phyloP scores from a whole-genome alignment of 83 land plant species.

The Thuja plicata region DNA sequence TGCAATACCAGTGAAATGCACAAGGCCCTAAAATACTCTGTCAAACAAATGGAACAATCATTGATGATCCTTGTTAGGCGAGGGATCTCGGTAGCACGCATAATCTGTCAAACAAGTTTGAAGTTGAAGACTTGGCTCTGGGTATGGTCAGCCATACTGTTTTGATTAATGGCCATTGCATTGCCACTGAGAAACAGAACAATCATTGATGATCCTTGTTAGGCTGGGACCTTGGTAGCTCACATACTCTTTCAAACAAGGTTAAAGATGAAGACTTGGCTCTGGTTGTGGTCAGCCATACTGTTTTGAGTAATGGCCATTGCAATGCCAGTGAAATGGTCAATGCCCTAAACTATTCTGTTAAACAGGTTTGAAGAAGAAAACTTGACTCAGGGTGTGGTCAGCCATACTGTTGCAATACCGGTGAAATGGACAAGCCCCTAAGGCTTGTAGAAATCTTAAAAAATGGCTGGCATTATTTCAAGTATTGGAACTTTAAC shows the following conservation, averaged over 20 bases:
- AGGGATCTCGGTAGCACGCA: conserved; percentile 36
- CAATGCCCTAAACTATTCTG: not conserved
- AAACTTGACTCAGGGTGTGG: conserved; percentile 23
- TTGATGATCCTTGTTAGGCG: conserved; percentile 30
- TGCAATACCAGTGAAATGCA: too few relatives aligned
- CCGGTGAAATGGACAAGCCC: conserved; percentile 38
- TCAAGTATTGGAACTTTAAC: conserved; percentile 66
- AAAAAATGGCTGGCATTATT: conserved; percentile 17
- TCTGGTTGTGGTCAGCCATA: too few relatives aligned
- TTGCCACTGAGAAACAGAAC: conserved; percentile 14
- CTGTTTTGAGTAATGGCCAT: too few relatives aligned
- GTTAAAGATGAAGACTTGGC: too few relatives aligned
- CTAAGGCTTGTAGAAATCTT: conserved; percentile 23
- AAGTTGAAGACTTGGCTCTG: conserved; percentile 28
- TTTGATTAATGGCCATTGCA: too few relatives aligned
- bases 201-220: conserved; percentile 38
- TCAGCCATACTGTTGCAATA: conserved; percentile 49
- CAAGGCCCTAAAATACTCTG: not conserved
- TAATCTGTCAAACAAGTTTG: conserved; percentile 35
- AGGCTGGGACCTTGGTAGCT: conserved; percentile 26
- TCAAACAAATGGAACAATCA: conserved; percentile 46
- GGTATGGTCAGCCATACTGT: not conserved
- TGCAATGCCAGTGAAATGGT: too few relatives aligned
- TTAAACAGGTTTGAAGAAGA: conserved; percentile 24
- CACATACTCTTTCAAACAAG: conserved; percentile 9